A percentile compares a stretch with the other conserved stretches of the same genome.
Evolutionary conservation across 2,329 filamentous ascomycete species (phyloP).

Genomic region (Capronia coronata): DNA sequence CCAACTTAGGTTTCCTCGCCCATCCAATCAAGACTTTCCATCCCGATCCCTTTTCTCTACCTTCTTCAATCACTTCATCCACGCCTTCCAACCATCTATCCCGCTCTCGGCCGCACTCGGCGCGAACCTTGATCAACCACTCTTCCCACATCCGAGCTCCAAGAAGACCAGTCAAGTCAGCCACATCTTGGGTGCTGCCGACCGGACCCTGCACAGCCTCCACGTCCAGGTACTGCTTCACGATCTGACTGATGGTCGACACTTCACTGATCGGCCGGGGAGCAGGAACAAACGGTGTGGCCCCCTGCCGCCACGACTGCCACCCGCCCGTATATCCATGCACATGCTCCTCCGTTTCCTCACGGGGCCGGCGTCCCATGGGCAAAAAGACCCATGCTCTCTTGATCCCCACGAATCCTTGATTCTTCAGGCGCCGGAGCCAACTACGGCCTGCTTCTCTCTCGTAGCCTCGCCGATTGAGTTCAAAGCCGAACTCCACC

Average conservation of each 20-base stretch:
- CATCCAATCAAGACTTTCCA: conserved; percentile 57
- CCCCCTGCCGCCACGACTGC: conserved; percentile 35
- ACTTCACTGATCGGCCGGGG: conserved; percentile 27
- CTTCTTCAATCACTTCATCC: conserved; percentile 54
- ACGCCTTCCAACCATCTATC: conserved; percentile 47
- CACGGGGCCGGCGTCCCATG: conserved; percentile 49
- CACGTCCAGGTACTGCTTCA: conserved; percentile 39
- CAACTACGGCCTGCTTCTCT: conserved; percentile 75
- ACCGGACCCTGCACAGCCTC: conserved; percentile 52
- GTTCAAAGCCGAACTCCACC: conserved; percentile 85
- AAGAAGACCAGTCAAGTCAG: conserved; percentile 70
- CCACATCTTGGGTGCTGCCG: conserved; percentile 66
- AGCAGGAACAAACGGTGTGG: conserved; percentile 28
- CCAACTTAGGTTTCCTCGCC: conserved; percentile 46
- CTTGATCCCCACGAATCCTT: conserved; percentile 73
- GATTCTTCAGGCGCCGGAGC: conserved; percentile 63
- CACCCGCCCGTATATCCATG: conserved; percentile 36
- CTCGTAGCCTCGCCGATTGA: conserved; percentile 86
- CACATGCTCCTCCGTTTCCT: conserved; percentile 17
- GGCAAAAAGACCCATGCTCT: conserved; percentile 86
- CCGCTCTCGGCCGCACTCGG: conserved; percentile 64
- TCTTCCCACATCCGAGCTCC: conserved; percentile 93
- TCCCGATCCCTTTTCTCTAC: conserved; percentile 50
- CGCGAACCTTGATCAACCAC: conserved; percentile 83
- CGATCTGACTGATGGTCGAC: conserved; percentile 26